Evolutionary conservation across 495 filamentous ascomycete species (phyloP), one percentile per base, ranked within the genome.

Genomic region (Lasiosphaeriaceae sp.): DNA sequence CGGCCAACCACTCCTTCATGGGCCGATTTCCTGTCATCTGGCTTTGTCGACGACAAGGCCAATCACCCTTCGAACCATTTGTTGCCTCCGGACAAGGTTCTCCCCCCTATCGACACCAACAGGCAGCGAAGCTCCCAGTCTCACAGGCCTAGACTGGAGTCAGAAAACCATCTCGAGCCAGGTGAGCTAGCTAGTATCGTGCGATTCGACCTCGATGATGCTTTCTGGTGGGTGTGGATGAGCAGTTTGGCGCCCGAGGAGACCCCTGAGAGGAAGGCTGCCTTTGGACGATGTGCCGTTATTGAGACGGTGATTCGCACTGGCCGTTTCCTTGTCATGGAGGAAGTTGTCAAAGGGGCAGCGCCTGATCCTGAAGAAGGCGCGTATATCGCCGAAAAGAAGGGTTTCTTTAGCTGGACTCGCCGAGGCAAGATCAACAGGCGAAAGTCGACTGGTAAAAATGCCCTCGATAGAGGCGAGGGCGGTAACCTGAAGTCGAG

Each of bases 191-290:
- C 93, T 22, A 96, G 90, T 62, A 96, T 97, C 61, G 87, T 81
- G 29, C 80, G 81, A 45, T 82, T 98, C 47, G 88, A 95, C 57
- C 76, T 97, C 11, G 94, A 98, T 65, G 94, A 97, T 67, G 87
- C 92, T 0, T 98, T 98, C 70, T 98, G 95, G 95, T 98, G 94
- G 94, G 94, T 97, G 22, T 98, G 94, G 94, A 97, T 97, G 80
- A 94, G 83, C 63, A 97, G 94, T 77, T 72, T 98, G 67, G 93
- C 92, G 2, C 87, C 83, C 7, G 94, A 98, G 63, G 94, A 98
- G 70, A 85, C 91, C 2, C 71, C 83, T 0, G 77, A 85, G 29
- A 84, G 94, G 54, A 98, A 98, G 70, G 86, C 92, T 3, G 90
- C 90, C 17, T 98, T 98, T 72, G 95, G 94, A 14, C 82, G 95